Conservation (phyloP, 176 grass and related monocot genomes). For the sorghum (Sorghum bicolor) region DNA sequence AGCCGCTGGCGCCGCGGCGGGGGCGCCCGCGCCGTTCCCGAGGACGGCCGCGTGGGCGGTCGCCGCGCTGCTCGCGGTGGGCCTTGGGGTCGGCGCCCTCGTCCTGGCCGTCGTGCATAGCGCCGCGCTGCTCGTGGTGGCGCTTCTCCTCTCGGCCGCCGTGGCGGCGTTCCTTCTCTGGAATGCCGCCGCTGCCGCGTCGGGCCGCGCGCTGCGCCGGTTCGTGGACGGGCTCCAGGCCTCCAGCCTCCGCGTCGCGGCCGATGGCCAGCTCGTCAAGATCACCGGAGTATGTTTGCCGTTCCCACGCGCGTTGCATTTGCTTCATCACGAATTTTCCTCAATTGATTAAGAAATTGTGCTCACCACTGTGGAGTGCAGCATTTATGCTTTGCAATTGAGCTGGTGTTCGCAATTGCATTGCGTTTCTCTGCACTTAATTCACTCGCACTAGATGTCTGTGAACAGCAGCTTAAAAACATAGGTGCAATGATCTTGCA, state of each 20-base stretch:
- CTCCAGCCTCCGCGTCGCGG: slow-evolving; percentile 61
- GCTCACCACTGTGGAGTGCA: background rate
- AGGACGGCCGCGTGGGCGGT: slow-evolving; percentile 43
- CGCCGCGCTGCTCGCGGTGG: slow-evolving; percentile 63
- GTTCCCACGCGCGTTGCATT: background rate
- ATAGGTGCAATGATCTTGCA: slow-evolving; percentile 5
- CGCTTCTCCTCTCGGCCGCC: slow-evolving; percentile 46
- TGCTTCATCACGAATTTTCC: background rate
- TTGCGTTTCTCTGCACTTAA: background rate
- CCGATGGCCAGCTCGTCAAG: slow-evolving; percentile 88
- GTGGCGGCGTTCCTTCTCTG: slow-evolving; percentile 63
- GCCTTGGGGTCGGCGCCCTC: slow-evolving; percentile 62
- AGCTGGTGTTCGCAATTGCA: background rate
- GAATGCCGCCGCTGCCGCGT: slow-evolving; percentile 64
- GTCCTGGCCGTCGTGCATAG: slow-evolving; percentile 79
- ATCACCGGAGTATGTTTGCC: slow-evolving; percentile 61
- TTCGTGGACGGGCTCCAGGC: slow-evolving; percentile 61
- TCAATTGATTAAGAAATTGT: background rate
- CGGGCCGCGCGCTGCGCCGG: slow-evolving; percentile 42
- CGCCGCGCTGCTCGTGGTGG: slow-evolving; percentile 53
- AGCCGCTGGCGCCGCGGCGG: background rate
- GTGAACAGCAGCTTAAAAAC: background rate
- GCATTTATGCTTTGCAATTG: background rate
- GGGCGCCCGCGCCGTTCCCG: slow-evolving; percentile 40
- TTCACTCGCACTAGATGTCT: background rate